phyloP scores from a whole-genome alignment of 2,329 filamentous ascomycete genomes.

The Phaeosphaeriaceae sp. region DNA sequence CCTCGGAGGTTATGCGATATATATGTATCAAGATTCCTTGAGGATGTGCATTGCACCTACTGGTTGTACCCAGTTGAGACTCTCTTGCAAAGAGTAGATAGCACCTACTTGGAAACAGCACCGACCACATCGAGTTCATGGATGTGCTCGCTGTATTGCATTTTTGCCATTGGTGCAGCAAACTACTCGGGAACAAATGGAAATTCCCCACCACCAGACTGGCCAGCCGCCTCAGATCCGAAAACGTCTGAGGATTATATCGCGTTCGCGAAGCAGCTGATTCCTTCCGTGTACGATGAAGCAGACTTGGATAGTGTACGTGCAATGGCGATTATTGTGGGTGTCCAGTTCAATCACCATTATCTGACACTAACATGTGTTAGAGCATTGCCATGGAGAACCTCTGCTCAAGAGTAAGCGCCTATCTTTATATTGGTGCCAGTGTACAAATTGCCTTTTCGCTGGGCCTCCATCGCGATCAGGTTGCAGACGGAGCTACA shows the following conservation, averaged over 20 bases:
- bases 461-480: constrained; percentile 45
- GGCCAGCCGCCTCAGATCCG: constrained; percentile 23
- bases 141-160: constrained; percentile 47
- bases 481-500: constrained; percentile 33
- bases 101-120: constrained; percentile 36
- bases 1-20: constrained; percentile 34
- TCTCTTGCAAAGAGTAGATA: constrained; percentile 39
- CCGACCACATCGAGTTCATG: constrained; percentile 36
- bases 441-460: constrained; percentile 47
- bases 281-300: constrained; percentile 43
- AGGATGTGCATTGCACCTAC: constrained; percentile 45
- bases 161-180: constrained; percentile 43
- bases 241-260: constrained; percentile 44
- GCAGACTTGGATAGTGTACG: constrained; percentile 48
- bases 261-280: constrained; percentile 40
- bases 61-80: constrained; percentile 46
- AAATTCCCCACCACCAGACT: constrained; percentile 28
- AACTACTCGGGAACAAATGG: constrained; percentile 27
- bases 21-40: constrained; percentile 43
- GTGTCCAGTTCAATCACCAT: not conserved
- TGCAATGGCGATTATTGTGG: constrained; percentile 43
- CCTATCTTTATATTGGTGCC: constrained; percentile 47
- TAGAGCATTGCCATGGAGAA: constrained; percentile 46
- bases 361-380: constrained; percentile 9
- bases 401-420: constrained; percentile 41